Percentiles rank a stretch among this genome's conserved stretches.
Conservation (phyloP, 441 rosid genomes). For the Syzygium syzygioides region DNA sequence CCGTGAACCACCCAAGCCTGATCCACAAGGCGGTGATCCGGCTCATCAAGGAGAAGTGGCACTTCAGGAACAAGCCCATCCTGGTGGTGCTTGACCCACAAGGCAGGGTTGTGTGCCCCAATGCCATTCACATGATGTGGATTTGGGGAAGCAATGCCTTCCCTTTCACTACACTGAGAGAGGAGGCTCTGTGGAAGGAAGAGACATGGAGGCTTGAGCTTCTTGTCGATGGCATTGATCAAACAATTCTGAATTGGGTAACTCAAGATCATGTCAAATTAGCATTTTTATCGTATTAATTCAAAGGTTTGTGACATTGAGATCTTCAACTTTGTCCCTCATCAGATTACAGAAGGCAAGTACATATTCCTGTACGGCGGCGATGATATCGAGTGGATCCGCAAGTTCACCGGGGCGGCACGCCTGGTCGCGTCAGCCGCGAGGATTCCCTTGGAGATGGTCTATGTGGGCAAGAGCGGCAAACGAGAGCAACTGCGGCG, state of each 20-base stretch:
- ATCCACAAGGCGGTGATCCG: conserved; percentile 33
- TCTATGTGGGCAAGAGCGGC: conserved; percentile 60
- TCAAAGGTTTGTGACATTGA: neutral
- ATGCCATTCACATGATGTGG: conserved; percentile 81
- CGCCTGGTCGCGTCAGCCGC: conserved; percentile 31
- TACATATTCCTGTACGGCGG: conserved; percentile 76
- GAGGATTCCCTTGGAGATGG: conserved; percentile 49
- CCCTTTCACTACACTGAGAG: conserved; percentile 69
- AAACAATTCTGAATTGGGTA: conserved; percentile 48
- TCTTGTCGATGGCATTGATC: conserved; percentile 53
- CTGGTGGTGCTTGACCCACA: conserved; percentile 65
- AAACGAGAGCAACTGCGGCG: conserved; percentile 41
- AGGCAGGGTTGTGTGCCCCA: conserved; percentile 52
- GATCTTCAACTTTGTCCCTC: neutral
- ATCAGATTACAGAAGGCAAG: conserved; percentile 43
- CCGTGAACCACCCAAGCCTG: conserved; percentile 36
- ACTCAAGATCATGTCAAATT: neutral
- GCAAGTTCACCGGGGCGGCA: conserved; percentile 43
- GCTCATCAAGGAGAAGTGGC: conserved; percentile 52
- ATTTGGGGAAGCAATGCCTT: conserved; percentile 74
- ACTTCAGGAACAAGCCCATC: conserved; percentile 57
- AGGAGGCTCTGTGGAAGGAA: conserved; percentile 65
- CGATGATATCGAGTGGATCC: conserved; percentile 54
- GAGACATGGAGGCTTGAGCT: conserved; percentile 63
- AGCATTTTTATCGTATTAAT: neutral